Evolutionary conservation across 148 eudicot genomes (phyloP).

Genomic region (Salicornia ramosissima): DNA sequence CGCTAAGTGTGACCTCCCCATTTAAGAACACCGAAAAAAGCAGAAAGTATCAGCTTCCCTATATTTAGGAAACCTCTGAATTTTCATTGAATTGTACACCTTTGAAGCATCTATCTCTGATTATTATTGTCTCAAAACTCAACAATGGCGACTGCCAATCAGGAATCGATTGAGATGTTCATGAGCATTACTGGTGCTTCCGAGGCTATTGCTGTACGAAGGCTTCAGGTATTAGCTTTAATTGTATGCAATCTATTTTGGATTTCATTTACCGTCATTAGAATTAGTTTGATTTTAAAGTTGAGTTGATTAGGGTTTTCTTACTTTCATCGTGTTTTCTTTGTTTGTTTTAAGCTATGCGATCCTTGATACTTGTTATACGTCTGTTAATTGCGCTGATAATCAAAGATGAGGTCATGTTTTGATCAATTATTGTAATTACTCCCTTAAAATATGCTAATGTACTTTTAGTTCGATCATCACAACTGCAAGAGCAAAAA

Average conservation of each 20-base stretch:
- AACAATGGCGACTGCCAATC: conserved; percentile 59
- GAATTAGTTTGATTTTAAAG: background rate
- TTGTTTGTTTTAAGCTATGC: too few species aligned
- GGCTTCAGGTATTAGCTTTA: conserved; percentile 49
- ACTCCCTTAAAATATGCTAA: conserved; percentile 6
- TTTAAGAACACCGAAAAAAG: background rate
- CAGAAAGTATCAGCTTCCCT: background rate
- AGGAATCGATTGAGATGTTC: conserved; percentile 71
- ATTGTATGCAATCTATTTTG: background rate
- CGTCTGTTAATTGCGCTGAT: background rate
- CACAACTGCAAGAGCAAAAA: too few species aligned
- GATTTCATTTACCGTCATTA: background rate
- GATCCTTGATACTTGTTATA: background rate
- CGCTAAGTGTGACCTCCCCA: background rate
- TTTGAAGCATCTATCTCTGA: background rate
- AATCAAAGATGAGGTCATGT: background rate
- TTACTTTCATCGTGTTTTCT: background rate
- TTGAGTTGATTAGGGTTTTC: conserved; percentile 26
- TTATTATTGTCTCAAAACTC: background rate
- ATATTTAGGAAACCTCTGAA: background rate
- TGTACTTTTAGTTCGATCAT: conserved; percentile 1
- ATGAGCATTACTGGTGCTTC: conserved; percentile 77
- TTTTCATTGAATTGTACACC: background rate
- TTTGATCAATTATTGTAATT: conserved; percentile 12
- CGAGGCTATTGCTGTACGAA: conserved; percentile 51